A percentile compares a stretch with the other conserved stretches of the same genome.
These are phyloP conservation scores for Protea cynaroides DNA, from an alignment of 164 flowering plant genomes.

Conservation along the genomic window DNA sequence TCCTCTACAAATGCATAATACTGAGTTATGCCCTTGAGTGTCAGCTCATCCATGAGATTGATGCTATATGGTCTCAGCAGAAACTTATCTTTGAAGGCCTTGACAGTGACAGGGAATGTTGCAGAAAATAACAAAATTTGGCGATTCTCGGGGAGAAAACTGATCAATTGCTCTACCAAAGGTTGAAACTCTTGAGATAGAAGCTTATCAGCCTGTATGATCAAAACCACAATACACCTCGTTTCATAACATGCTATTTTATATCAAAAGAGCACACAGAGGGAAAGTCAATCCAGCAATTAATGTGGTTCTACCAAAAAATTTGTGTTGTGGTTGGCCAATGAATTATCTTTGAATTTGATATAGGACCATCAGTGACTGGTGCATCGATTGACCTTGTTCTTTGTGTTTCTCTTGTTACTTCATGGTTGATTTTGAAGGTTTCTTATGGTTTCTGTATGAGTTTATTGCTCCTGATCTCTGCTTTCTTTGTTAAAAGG, in stretches of 20 bases:
- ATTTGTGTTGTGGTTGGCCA: no score
- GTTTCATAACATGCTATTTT: no score
- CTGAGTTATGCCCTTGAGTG: conserved; percentile 96
- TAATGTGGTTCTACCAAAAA: no score
- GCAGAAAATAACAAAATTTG: conserved; percentile 96
- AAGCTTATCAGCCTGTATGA: conserved; percentile 87
- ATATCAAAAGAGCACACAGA: no score
- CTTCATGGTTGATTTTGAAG: neutral
- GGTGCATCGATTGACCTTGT: no score
- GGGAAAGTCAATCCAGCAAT: no score
- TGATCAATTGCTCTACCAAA: conserved; percentile 78
- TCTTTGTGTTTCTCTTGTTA: no score
- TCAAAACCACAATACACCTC: no score
- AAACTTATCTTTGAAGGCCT: conserved; percentile 87
- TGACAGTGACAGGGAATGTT: conserved; percentile 94
- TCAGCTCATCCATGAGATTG: conserved; percentile 98
- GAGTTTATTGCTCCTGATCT: neutral
- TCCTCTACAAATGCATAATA: conserved; percentile 98
- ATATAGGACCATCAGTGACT: no score
- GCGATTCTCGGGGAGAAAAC: conserved; percentile 61
- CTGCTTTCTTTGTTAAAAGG: neutral
- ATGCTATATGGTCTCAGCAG: conserved; percentile 75
- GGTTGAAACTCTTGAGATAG: conserved; percentile 96
- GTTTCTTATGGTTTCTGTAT: neutral
- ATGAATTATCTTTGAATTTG: no score